Evolutionary conservation across 768 basidiomycete genomes (phyloP), one percentile per base, ranked within the genome.

Genomic region (Rhizopogon vinicolor): DNA sequence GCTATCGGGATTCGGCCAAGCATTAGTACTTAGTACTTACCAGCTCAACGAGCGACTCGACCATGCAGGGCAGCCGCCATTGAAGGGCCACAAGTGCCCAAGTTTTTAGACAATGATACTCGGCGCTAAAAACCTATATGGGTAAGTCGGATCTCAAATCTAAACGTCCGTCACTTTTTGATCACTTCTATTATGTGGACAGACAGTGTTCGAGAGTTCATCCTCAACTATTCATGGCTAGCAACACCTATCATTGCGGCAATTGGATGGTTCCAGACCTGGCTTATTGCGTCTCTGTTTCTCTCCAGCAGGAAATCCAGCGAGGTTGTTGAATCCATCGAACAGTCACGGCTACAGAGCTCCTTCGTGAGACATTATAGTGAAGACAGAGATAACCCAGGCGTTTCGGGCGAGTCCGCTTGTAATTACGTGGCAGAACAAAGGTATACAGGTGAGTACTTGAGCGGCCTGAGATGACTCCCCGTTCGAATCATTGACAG

Each of bases 391-490:
- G 46, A 49, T 0, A 18, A 49, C 4, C 46, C 46, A 16, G 46
- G 46, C 35, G 33, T 16, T 7, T 16, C 46, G 14, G 46, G 16
- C 19, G 8, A 4, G 19, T 49, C 46, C 19, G 35, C 46, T 16
- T 49, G 46, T 49, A 49, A 49, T 49, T 49, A 49, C 35, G 46
- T 49, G 19, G 46, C 46, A 49, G 46, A 49, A n/a, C 46, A 49
- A 37, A 35, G 46, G 14, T 49, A 49, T 16, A 49, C 46, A 22
- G 46, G 46, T 49, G 14, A 49, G 46, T 35, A 35, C 10, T 35
- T 8, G 31, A 9, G 25, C 25, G 4, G 9, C 31, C 9, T 9
- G 35, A 35, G 12, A 37, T 49, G 33, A 8, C 7, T 49, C 19
- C 8, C 33, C 1, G 33, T 49, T 49, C 19, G 33, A 49, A 19